phyloP scores from a whole-genome alignment of 1,284 basidiomycete species.

The Cutaneotrichosporon dermatis region DNA sequence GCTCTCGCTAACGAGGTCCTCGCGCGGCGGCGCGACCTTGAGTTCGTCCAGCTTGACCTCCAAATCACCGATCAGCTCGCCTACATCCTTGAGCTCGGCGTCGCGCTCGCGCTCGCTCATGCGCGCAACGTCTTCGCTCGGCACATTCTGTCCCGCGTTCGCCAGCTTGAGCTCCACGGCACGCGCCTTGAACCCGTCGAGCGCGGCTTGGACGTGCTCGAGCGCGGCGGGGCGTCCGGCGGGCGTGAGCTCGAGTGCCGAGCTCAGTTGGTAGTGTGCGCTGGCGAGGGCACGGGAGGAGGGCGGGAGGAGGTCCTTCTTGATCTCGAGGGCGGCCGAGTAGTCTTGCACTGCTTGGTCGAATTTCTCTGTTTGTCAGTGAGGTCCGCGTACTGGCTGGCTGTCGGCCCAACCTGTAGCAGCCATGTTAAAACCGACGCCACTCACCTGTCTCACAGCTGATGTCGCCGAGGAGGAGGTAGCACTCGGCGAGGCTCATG shows the following conservation, averaged over 20 bases:
- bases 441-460: constrained; percentile 76
- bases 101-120: constrained; percentile 67
- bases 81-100: constrained; percentile 69
- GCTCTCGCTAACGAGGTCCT: constrained; percentile 49
- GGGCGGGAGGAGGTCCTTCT: constrained; percentile 63
- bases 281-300: constrained; percentile 82
- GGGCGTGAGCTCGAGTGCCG: constrained; percentile 72
- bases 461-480: constrained; percentile 77
- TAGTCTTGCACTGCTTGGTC: constrained; percentile 83
- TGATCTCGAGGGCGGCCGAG: constrained; percentile 64
- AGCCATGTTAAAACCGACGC: too few relatives aligned
- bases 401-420: too few relatives aligned
- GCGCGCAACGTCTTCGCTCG: constrained; percentile 32
- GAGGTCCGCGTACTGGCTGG: too few relatives aligned
- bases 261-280: constrained; percentile 82
- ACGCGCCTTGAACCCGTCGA: constrained; percentile 67
- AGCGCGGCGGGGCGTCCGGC: constrained; percentile 75
- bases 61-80: constrained; percentile 70
- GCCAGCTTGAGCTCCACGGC: constrained; percentile 59
- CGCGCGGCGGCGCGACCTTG: constrained; percentile 64
- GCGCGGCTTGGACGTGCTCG: constrained; percentile 67
- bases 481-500: constrained; percentile 76
- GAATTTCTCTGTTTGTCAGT: constrained; percentile 68
- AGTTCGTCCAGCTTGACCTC: constrained; percentile 84
- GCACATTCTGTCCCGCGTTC: background rate